Percentiles rank a stretch among this genome's conserved stretches.
These are phyloP conservation scores for Mallotus nudiflorus DNA, from an alignment of 345 rosid species.

Conservation along the genomic window DNA sequence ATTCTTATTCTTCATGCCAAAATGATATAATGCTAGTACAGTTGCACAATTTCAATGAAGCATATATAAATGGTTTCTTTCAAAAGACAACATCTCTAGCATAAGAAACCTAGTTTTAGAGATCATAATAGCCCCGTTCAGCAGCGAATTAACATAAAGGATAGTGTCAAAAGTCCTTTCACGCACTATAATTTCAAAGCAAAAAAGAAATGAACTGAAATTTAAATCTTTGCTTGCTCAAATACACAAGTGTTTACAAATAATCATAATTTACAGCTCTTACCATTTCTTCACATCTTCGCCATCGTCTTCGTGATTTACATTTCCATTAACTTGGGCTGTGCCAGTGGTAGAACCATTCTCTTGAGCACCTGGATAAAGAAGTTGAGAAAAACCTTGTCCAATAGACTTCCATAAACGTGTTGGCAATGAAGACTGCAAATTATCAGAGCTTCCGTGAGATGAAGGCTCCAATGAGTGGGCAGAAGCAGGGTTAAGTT, in stretches of 20 bases:
- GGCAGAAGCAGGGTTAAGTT: slow-evolving; percentile 72
- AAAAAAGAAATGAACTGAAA: not conserved
- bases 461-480: slow-evolving; percentile 34
- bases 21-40: too few relatives aligned
- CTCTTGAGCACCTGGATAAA: slow-evolving; percentile 59
- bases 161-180: not conserved
- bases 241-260: not conserved
- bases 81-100: too few relatives aligned
- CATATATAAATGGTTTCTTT: too few relatives aligned
- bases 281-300: slow-evolving; percentile 48
- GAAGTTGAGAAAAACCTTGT: slow-evolving; percentile 69
- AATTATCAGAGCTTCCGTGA: slow-evolving; percentile 19
- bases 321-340: slow-evolving; percentile 34
- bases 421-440: slow-evolving; percentile 48
- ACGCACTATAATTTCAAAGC: not conserved
- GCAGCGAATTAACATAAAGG: too few relatives aligned
- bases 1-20: too few relatives aligned
- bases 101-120: too few relatives aligned
- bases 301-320: slow-evolving; percentile 29
- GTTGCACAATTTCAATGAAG: too few relatives aligned
- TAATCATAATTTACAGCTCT: slow-evolving; percentile 17
- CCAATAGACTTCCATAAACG: slow-evolving; percentile 87
- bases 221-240: not conserved
- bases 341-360: slow-evolving; percentile 32
- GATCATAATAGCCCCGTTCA: too few relatives aligned